Conservation (phyloP, 2,329 filamentous ascomycete species). For the Fusarium decemcellulare region DNA sequence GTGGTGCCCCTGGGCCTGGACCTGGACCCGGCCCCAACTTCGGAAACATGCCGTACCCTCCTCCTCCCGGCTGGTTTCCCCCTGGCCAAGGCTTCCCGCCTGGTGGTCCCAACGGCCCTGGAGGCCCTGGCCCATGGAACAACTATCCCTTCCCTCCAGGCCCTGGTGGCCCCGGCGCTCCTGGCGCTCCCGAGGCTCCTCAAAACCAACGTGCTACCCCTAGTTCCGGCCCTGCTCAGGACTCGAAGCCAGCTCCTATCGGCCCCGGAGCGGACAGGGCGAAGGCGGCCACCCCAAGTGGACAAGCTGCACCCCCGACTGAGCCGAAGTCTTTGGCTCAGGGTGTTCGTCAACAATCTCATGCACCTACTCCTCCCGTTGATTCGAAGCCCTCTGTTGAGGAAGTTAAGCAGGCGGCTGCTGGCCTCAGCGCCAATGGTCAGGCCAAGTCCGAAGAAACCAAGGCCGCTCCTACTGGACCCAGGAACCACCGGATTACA, state of each 20-base stretch:
- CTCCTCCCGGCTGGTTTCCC: conserved; percentile 84
- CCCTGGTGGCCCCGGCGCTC: conserved; percentile 59
- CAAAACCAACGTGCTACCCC: conserved; percentile 69
- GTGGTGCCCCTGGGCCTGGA: conserved; percentile 68
- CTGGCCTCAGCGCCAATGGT: conserved; percentile 56
- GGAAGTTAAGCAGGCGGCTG: conserved; percentile 60
- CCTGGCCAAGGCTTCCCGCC: conserved; percentile 82
- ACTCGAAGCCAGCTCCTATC: conserved; percentile 65
- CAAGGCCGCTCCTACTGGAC: conserved; percentile 62
- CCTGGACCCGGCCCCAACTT: conserved; percentile 73
- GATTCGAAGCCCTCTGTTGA: conserved; percentile 76
- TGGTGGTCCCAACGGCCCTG: conserved; percentile 50
- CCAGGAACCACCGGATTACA: conserved; percentile 68
- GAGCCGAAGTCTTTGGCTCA: conserved; percentile 69
- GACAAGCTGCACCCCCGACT: conserved; percentile 60
- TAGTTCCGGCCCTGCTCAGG: conserved; percentile 53
- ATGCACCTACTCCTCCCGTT: conserved; percentile 74
- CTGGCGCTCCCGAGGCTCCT: conserved; percentile 74
- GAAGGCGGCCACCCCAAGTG: conserved; percentile 61
- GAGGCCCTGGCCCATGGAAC: conserved; percentile 55
- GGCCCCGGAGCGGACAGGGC: conserved; percentile 66
- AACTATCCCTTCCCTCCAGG: conserved; percentile 48
- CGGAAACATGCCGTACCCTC: conserved; percentile 83
- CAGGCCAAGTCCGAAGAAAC: conserved; percentile 53
- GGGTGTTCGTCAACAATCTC: conserved; percentile 60